Percentiles rank a stretch among this genome's conserved stretches.
These are phyloP conservation scores for Silene vulgaris DNA, from an alignment of 179 eudicot species.

Conservation along the genomic window DNA sequence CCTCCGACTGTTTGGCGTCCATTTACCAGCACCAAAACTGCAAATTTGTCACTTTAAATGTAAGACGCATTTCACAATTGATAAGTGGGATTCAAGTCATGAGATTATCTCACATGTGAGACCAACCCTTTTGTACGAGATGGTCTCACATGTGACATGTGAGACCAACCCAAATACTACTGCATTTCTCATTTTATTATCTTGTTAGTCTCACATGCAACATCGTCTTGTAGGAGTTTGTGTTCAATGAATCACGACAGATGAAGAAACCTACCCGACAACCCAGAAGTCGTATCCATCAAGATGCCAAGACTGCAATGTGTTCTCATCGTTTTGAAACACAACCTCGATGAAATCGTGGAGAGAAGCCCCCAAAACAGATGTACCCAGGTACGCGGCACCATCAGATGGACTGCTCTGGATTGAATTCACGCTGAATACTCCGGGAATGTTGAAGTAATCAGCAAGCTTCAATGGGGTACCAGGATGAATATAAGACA, in stretches of 20 bases:
- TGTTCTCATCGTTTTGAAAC: constrained; percentile 66
- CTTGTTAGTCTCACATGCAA: too few relatives aligned
- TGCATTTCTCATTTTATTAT: too few relatives aligned
- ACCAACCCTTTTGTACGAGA: too few relatives aligned
- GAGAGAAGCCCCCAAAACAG: constrained; percentile 50
- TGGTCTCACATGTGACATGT: too few relatives aligned
- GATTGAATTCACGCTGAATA: constrained; percentile 50
- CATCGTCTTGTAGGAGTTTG: neutral
- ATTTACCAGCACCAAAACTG: constrained; percentile 71
- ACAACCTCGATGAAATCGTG: constrained; percentile 75
- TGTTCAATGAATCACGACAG: neutral
- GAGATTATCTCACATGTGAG: too few relatives aligned
- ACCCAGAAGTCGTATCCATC: constrained; percentile 98
- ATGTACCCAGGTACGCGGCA: constrained; percentile 45
- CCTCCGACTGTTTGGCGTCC: constrained; percentile 54
- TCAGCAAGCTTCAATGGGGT: constrained; percentile 96
- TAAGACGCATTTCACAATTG: neutral
- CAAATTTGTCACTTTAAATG: constrained; percentile 8
- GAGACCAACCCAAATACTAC: too few relatives aligned
- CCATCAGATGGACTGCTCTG: constrained; percentile 53
- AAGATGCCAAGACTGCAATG: constrained; percentile 84
- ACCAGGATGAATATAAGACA: constrained; percentile 66
- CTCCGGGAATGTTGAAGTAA: constrained; percentile 65
- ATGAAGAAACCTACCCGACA: constrained; percentile 53
- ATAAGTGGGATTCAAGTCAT: neutral